Conservation (phyloP, 106 monocot species). For the Posidonia australis region DNA sequence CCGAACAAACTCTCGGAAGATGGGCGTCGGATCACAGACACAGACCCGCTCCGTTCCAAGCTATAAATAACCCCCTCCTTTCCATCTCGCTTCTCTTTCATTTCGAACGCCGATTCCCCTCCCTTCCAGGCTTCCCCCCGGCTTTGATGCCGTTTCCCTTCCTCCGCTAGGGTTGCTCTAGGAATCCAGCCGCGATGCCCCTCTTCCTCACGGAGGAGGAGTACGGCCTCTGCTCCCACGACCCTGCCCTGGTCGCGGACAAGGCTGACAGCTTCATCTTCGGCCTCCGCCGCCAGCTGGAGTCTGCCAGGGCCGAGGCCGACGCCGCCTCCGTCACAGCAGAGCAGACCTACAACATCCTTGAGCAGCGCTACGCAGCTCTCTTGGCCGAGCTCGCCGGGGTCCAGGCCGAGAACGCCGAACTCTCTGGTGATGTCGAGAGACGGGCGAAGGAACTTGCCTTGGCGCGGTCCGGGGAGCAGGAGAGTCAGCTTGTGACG, state of each 20-base stretch:
- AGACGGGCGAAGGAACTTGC: slow-evolving; percentile 38
- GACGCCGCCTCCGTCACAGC: slow-evolving; percentile 77
- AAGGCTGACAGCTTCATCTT: slow-evolving; percentile 67
- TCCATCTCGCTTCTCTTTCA: too few relatives aligned
- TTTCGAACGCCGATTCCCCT: neutral
- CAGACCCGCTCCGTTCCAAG: too few relatives aligned
- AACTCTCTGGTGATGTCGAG: slow-evolving; percentile 48
- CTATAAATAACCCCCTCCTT: too few relatives aligned
- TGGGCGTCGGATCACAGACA: too few relatives aligned
- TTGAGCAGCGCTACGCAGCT: slow-evolving; percentile 64
- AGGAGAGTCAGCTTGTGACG: slow-evolving; percentile 53
- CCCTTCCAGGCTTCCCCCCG: neutral
- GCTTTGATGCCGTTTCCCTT: too few relatives aligned
- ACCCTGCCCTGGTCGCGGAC: slow-evolving; percentile 53
- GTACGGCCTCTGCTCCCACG: slow-evolving; percentile 39
- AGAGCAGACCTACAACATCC: slow-evolving; percentile 71
- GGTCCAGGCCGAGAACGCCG: slow-evolving; percentile 52
- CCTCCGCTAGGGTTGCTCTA: too few relatives aligned
- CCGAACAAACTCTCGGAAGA: too few relatives aligned
- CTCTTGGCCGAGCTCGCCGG: slow-evolving; percentile 50
- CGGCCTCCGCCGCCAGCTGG: slow-evolving; percentile 71
- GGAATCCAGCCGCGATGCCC: slow-evolving; percentile 40
- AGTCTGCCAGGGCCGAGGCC: slow-evolving; percentile 65
- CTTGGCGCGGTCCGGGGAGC: slow-evolving; percentile 45
- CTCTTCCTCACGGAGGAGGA: slow-evolving; percentile 94